phyloP scores from a whole-genome alignment of 208 protist species.

The Wallacemonas sp. region DNA sequence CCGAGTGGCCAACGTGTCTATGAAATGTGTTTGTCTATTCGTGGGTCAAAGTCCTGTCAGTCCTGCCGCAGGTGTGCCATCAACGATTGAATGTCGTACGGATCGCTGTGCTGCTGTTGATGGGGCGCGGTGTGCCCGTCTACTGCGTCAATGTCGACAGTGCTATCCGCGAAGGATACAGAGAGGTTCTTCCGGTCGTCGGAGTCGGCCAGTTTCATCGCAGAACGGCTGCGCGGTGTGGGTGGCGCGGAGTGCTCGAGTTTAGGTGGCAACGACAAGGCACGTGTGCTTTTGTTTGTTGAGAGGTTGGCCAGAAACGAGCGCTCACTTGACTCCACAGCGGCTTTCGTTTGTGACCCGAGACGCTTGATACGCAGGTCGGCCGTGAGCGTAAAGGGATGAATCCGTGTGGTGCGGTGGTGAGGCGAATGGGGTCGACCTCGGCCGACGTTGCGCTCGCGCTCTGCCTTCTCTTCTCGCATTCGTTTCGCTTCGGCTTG shows the following conservation, averaged over 20 bases:
- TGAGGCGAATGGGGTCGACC: constrained; percentile 25
- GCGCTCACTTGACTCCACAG: not conserved
- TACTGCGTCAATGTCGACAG: not conserved
- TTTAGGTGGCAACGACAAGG: constrained; percentile 1
- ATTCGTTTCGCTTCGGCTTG: constrained; percentile 48
- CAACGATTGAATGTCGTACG: constrained; percentile 5
- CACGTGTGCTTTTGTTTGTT: not conserved
- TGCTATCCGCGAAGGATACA: not conserved
- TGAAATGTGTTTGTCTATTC: too few species aligned
- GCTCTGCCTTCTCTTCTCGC: constrained; percentile 44
- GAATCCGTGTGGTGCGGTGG: constrained; percentile 34
- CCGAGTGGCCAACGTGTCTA: too few species aligned
- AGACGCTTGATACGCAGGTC: not conserved
- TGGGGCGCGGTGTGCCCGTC: not conserved
- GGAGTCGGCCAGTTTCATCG: not conserved
- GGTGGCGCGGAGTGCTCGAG: not conserved
- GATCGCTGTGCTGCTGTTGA: not conserved
- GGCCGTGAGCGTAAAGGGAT: constrained; percentile 17
- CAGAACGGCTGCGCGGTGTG: not conserved
- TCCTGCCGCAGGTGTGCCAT: not conserved
- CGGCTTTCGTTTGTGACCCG: not conserved
- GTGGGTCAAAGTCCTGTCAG: too few species aligned
- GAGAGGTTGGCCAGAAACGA: constrained; percentile 2
- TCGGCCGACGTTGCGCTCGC: constrained; percentile 32
- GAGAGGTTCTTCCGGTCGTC: not conserved